Conservation (phyloP, 2,329 filamentous ascomycete genomes). For the Aspergillus fumigatus region DNA sequence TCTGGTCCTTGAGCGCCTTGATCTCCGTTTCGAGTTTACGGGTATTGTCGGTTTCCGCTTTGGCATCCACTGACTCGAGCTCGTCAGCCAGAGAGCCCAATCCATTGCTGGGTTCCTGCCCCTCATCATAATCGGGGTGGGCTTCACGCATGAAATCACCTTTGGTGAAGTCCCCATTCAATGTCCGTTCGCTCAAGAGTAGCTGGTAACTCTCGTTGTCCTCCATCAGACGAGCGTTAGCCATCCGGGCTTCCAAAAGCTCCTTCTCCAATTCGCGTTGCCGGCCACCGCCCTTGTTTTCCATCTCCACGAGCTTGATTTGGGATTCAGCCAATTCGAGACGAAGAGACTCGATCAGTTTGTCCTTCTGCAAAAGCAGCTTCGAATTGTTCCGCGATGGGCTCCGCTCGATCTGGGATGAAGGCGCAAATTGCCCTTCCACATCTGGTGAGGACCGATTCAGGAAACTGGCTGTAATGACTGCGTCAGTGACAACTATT, state of each 20-base stretch:
- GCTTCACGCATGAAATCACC: slow-evolving; percentile 67
- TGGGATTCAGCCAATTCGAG: slow-evolving; percentile 92
- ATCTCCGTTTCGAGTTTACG: slow-evolving; percentile 74
- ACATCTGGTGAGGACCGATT: slow-evolving; percentile 58
- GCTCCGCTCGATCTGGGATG: slow-evolving; percentile 77
- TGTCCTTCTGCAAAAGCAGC: slow-evolving; percentile 89
- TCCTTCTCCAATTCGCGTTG: slow-evolving; percentile 86
- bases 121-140: slow-evolving; percentile 39
- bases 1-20: slow-evolving; percentile 80
- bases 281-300: slow-evolving; percentile 84
- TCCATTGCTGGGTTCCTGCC: slow-evolving; percentile 38
- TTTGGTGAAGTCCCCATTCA: slow-evolving; percentile 87
- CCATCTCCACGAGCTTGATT: slow-evolving; percentile 90
- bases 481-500: slow-evolving; percentile 15
- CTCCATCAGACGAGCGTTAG: slow-evolving; percentile 93
- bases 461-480: slow-evolving; percentile 39
- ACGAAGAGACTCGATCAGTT: slow-evolving; percentile 85
- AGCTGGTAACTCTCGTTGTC: slow-evolving; percentile 98
- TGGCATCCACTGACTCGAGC: slow-evolving; percentile 65
- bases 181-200: slow-evolving; percentile 86
- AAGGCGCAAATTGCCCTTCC: slow-evolving; percentile 81
- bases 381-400: slow-evolving; percentile 87
- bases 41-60: slow-evolving; percentile 55
- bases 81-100: slow-evolving; percentile 75
- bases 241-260: slow-evolving; percentile 88